These are phyloP conservation scores for Sugiyamaella chiloensis DNA, from an alignment of 805 yeast species.

Conservation along the genomic window DNA sequence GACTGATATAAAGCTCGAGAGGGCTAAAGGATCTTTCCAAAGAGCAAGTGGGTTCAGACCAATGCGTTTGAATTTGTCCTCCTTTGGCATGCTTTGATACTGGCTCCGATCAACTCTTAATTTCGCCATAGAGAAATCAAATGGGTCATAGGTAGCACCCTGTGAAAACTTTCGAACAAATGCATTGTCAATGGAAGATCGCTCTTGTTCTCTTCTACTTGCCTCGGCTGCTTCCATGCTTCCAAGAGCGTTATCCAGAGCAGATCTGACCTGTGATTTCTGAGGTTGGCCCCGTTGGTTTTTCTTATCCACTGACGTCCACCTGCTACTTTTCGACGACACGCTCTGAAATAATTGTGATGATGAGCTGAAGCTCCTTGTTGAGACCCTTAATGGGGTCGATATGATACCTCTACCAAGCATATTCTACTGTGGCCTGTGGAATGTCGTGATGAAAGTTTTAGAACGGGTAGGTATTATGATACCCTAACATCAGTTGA, in stretches of 20 bases:
- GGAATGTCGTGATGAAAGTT: too few relatives aligned
- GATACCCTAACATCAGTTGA: too few relatives aligned
- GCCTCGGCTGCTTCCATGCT: conserved; percentile 7
- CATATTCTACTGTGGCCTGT: too few relatives aligned
- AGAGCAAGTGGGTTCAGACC: conserved; percentile 24
- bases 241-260: conserved; percentile 2
- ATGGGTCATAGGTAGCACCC: conserved; percentile 70
- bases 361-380: too few relatives aligned
- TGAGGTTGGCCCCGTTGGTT: too few relatives aligned
- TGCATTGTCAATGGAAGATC: conserved; percentile 31
- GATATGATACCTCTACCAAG: too few relatives aligned
- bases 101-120: conserved; percentile 42
- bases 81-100: conserved; percentile 6
- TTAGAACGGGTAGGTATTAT: too few relatives aligned
- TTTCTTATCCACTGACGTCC: too few relatives aligned
- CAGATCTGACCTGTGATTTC: conserved; percentile 1
- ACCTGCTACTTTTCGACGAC: too few relatives aligned
- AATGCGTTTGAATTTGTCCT: conserved; percentile 30
- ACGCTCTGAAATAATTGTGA: too few relatives aligned
- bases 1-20: conserved; percentile 61
- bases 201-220: conserved; percentile 6
- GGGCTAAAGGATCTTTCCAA: conserved; percentile 55
- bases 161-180: conserved; percentile 48
- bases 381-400: too few relatives aligned
- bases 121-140: conserved; percentile 67